Base-by-base conservation (phyloP, 352 stramenopile species). In the Globisporangium irregulare region DNA sequence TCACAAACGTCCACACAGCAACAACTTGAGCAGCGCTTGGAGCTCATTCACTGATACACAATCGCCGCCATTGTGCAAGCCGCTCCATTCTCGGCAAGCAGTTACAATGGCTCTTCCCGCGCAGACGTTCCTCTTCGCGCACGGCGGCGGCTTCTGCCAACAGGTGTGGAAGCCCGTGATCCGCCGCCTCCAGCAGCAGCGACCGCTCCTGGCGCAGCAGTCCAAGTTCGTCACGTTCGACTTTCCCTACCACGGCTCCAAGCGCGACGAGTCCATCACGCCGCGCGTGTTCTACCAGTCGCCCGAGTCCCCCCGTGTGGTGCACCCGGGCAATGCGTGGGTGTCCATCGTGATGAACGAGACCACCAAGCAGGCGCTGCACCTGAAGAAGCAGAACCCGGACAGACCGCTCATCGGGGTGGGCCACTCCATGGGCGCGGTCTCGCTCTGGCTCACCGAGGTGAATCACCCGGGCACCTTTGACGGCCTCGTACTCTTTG, bases 141-240 rank as follows among this genome's bases (percentile, higher is more conserved):
- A 89, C 48, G 81, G 77, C 55, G 67, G 65, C 18, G 72, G 78
- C 27, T 87, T 87, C 62, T 86, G 77, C 59, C 74, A 80, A 58
- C 66, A 87, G 14, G 67, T 76, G 4, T 89, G 81, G 81, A 68
- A 77, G 12, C 80, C 80, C 5, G 75, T 89, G 29, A 67, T 86
- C 41, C 59, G 64, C 27, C 80, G 73, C 9, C 50, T 87, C 20
- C 61, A 74, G 63, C 59, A 81, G 62, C 50, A 82, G 8, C 67
- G 32, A 25, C 53, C 79, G 38, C 36, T 15, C 8, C 48, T 43
- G 12, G 27, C 25, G 3, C 46, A 64, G 0, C 63, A 20, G 34
- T 62, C 70, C 1, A 25, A 74, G 18, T 74, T 80, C 34, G 68
- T 77, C 60, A 74, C 29, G 53, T 89, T 86, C 62, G 79, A 87